Conservation (phyloP, 306 rosid species). For the Prunus armeniaca region DNA sequence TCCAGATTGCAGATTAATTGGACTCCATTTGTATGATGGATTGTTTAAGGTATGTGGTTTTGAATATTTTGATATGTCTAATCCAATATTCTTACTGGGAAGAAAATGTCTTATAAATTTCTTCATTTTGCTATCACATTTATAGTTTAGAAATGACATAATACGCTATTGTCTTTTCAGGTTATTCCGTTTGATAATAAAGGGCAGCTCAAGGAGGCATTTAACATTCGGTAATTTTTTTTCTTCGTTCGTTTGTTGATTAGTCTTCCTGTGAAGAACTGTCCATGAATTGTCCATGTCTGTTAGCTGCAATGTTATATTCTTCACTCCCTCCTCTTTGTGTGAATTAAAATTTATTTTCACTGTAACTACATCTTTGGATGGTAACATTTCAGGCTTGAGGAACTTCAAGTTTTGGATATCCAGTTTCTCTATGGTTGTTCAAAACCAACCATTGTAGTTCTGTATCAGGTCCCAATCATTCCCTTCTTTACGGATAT, state of each 20-base stretch:
- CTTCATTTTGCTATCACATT: neutral
- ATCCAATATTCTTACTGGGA: neutral
- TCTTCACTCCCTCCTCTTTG: neutral
- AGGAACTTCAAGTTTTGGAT: slow-evolving; percentile 98
- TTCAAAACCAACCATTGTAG: slow-evolving; percentile 93
- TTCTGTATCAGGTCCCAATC: slow-evolving; percentile 81
- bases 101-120: neutral
- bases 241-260: neutral
- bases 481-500: neutral
- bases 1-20: slow-evolving; percentile 95
- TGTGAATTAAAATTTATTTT: neutral
- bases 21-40: slow-evolving; percentile 96
- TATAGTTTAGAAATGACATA: slow-evolving; percentile 1
- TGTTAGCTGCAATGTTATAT: neutral
- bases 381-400: slow-evolving; percentile 72
- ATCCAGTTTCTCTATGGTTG: slow-evolving; percentile 95
- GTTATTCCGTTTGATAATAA: slow-evolving; percentile 95
- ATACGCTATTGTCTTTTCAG: slow-evolving; percentile 39
- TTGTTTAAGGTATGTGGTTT: slow-evolving; percentile 69
- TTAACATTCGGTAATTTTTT: slow-evolving; percentile 73
- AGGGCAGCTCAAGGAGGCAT: slow-evolving; percentile 98
- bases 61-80: neutral
- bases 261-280: slow-evolving; percentile 6
- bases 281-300: neutral
- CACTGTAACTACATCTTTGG: neutral